Base-by-base conservation (phyloP, 163 green algal species). In the Chlamydomonas reinhardtii region DNA sequence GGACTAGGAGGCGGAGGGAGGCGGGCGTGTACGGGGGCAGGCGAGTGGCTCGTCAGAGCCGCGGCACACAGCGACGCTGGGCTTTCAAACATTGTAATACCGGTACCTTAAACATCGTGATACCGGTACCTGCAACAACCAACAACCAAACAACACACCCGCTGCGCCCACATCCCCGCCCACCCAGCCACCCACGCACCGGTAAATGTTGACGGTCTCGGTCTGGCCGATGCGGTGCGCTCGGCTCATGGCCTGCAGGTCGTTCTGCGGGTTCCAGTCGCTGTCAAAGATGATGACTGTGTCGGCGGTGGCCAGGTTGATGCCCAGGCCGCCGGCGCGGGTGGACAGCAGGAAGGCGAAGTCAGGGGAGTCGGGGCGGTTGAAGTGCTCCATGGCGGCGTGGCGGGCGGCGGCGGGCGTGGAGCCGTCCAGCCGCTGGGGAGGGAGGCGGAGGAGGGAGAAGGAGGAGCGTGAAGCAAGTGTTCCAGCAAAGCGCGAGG, bases 151-250 rank as follows among this genome's bases (percentile, higher is more conserved):
- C n/a, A n/a, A 43, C 48, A 43, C 14, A 62, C 25, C 32, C 27
- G 37, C 4, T 24, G 2, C 12, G 0, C 24, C 22, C 59, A 66
- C 17, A 2, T 22, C 11, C 59, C 22, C 24, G 9, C 59, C 12
- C 24, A 5, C 59, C 59, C 17, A 65, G 0, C 59, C 59, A 4
- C 22, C 59, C 65, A 22, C 90, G 15, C 73, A 95, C 89, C 95
- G 91, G 93, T 99, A 99, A 83, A 99, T 98, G 92, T 99, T 99
- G 77, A 99, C 97, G 27, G 95, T 95, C 70, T 98, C 93, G 65
- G 95, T 98, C 92, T 99, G 97, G 25, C 97, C 97, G 82, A 99
- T 99, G 84, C 97, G 93, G 89, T 99, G 97, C 5, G 96, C 97
- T 9, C 97, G 94, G 11, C 90, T 95, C 96, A 98, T 98, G 69